phyloP scores from a whole-genome alignment of 257 asterid species.

The Penstemon newberryi region DNA sequence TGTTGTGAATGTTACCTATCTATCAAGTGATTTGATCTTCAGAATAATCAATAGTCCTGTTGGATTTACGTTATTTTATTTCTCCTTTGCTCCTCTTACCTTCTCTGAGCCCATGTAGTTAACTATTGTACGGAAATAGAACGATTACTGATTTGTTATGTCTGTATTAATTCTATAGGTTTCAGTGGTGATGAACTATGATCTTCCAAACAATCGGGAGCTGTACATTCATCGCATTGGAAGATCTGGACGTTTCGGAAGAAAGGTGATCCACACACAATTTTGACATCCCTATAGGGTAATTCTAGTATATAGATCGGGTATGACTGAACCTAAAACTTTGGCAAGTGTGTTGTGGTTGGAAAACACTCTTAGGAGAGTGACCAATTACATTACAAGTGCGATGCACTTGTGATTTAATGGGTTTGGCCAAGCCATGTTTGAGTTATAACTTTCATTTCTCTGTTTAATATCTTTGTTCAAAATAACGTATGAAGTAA shows the following conservation, averaged over 20 bases:
- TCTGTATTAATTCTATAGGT: constrained; percentile 45
- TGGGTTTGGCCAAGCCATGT: too few relatives aligned
- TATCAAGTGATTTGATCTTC: too few relatives aligned
- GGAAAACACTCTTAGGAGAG: too few relatives aligned
- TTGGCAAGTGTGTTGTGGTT: too few relatives aligned
- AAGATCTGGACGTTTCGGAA: constrained; percentile 96
- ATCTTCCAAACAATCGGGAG: constrained; percentile 95
- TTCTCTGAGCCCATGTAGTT: not conserved
- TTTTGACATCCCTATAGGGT: not conserved
- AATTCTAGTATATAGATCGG: too few relatives aligned
- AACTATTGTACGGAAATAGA: not conserved
- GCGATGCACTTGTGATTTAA: too few relatives aligned
- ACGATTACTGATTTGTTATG: constrained; percentile 9
- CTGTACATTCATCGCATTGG: constrained; percentile 96
- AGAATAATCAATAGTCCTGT: too few relatives aligned
- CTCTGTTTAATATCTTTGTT: not conserved
- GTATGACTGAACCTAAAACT: not conserved
- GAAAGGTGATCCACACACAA: constrained; percentile 57
- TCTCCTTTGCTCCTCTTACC: not conserved
- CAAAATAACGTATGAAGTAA: not conserved
- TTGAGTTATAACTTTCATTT: not conserved
- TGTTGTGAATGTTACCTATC: not conserved
- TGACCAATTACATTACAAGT: too few relatives aligned
- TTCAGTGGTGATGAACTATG: constrained; percentile 91
- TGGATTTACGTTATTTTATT: too few relatives aligned